Base-by-base conservation (phyloP, 2,329 filamentous ascomycete species). In the Xylaria sp. region DNA sequence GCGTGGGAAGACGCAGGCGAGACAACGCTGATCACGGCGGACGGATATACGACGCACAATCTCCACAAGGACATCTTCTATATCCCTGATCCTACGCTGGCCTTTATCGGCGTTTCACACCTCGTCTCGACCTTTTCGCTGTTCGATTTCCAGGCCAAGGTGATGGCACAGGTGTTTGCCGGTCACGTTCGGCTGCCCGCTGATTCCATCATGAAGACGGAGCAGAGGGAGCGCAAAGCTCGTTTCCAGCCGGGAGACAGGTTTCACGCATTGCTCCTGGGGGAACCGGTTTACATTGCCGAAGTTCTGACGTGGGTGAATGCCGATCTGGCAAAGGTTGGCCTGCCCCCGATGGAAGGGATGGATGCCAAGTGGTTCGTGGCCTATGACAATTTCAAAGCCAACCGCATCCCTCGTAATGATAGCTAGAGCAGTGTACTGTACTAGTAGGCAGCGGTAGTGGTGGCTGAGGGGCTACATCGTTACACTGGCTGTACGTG, bases 21-120 rank as follows among this genome's bases (percentile, higher is more conserved):
- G 0, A 80, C 77, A 0, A 78, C 88, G 0, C 80, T 93, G 0
- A 86, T 93, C 4, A 92, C 88, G 0, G 78, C 83, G 0, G 88
- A 92, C 54, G 90, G 90, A 1, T 84, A 83, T 13, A 87, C 89
- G 76, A 81, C 84, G 3, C 90, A 92, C 74, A 92, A 92, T 71
- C 80, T 92, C 1, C 88, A 92, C 81, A 88, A 88, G 67, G 90
- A 93, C 75, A 89, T 92, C 15, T 92, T 91, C 75, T 92, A 92
- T 78, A 91, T 92, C 52, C 84, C 85, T 0, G 90, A 92, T 68
- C 89, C 90, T 0, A 86, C 88, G 0, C 80, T 92, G 0, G 81
- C 83, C 0, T 92, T 92, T 70, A 81, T 92, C 20, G 90, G 90
- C 0, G 86, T 90, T 0, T 89, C 89, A 0, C 91, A 89, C 74